Evolutionary conservation across 2,329 filamentous ascomycete genomes (phyloP).

Genomic region (Xylariaceae sp.): DNA sequence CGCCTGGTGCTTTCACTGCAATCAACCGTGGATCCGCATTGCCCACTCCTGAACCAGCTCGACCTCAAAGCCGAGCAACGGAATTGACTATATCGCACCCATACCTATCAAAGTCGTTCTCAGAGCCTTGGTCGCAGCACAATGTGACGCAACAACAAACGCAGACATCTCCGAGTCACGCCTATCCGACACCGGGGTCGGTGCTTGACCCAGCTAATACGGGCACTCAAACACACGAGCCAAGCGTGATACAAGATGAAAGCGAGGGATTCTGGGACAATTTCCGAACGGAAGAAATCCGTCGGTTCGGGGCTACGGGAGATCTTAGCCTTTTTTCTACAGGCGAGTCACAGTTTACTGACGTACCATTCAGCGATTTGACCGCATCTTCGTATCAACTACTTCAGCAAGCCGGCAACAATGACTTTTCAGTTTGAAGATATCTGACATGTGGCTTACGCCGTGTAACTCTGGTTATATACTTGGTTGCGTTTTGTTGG

Average conservation of each 20-base stretch:
- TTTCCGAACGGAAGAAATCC: constrained; percentile 20
- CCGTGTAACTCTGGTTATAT: too few species aligned
- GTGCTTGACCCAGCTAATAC: constrained; percentile 12
- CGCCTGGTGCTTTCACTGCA: constrained; percentile 36
- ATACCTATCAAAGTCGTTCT: constrained; percentile 16
- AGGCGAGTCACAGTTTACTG: constrained; percentile 20
- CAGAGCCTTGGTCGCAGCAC: constrained; percentile 20
- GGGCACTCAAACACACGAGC: constrained; percentile 12
- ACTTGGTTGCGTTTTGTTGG: too few species aligned
- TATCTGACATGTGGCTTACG: too few species aligned
- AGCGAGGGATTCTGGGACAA: constrained; percentile 19
- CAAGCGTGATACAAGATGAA: constrained; percentile 5
- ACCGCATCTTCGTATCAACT: constrained; percentile 16
- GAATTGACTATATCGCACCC: constrained; percentile 3
- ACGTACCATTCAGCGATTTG: constrained; percentile 23
- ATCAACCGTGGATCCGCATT: constrained; percentile 31
- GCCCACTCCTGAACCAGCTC: constrained; percentile 13
- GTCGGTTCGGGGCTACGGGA: constrained; percentile 23
- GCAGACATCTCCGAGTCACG: constrained; percentile 7
- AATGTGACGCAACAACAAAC: constrained; percentile 9
- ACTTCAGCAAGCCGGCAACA: constrained; percentile 8
- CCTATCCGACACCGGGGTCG: constrained; percentile 17
- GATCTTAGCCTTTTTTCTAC: constrained; percentile 27
- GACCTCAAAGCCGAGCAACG: constrained; percentile 7
- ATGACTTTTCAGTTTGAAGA: too few species aligned